A percentile compares a stretch with the other conserved stretches of the same genome.
These are phyloP conservation scores for Kluyveromyces aestuarii DNA, from an alignment of 805 yeast species.

Conservation along the genomic window DNA sequence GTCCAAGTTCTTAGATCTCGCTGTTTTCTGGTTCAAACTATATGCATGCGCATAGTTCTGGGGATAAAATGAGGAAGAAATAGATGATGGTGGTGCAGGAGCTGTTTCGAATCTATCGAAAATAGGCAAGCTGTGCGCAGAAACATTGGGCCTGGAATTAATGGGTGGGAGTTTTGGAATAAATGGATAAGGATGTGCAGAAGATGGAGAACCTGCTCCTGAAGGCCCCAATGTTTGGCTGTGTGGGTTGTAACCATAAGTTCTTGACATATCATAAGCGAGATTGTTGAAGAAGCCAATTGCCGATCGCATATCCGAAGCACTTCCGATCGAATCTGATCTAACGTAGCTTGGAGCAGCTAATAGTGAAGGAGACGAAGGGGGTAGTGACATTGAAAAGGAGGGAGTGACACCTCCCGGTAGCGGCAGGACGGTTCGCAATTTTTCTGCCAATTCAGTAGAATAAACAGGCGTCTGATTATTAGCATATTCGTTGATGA, in stretches of 20 bases:
- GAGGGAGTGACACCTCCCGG: not conserved
- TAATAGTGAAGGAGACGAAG: not conserved
- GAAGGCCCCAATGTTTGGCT: constrained; percentile 2
- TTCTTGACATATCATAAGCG: constrained; percentile 14
- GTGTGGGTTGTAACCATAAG: constrained; percentile 2
- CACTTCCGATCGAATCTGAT: not conserved
- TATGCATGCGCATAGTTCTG: constrained; percentile 1
- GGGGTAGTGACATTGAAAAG: not conserved
- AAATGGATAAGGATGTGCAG: constrained; percentile 4
- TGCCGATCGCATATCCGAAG: constrained; percentile 8
- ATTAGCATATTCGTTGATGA: constrained; percentile 12
- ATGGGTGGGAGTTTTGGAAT: constrained; percentile 6
- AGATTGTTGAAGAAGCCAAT: constrained; percentile 17
- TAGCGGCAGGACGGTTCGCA: constrained; percentile 17
- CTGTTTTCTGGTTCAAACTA: constrained; percentile 7
- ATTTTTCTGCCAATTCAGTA: constrained; percentile 13
- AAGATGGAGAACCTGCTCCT: constrained; percentile 1
- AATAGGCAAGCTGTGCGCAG: not conserved
- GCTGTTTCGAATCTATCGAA: not conserved
- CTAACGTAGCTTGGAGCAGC: not conserved
- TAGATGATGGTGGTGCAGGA: not conserved
- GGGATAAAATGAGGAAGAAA: not conserved
- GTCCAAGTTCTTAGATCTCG: not conserved
- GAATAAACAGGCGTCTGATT: constrained; percentile 13
- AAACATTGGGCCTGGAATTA: not conserved